Conservation (phyloP, 768 basidiomycete species). For the Xanthoconium purpureum region DNA sequence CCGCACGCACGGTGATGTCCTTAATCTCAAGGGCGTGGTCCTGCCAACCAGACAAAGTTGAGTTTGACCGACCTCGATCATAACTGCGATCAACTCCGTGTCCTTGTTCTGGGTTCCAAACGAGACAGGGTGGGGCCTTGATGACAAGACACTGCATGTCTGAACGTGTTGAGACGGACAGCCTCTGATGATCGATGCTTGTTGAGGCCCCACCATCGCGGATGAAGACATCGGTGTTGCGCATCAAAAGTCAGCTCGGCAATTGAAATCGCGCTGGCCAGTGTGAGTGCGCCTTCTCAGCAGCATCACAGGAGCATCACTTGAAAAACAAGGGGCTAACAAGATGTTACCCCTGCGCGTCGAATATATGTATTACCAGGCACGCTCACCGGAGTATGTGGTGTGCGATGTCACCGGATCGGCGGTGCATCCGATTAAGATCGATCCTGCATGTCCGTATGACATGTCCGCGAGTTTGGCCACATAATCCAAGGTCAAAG, state of each 20-base stretch:
- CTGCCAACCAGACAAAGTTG: neutral
- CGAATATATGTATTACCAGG: neutral
- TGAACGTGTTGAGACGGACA: neutral
- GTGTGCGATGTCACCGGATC: neutral
- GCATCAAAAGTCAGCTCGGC: neutral
- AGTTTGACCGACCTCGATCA: neutral
- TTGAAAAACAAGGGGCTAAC: neutral
- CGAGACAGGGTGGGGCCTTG: too few species aligned
- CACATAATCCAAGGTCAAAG: neutral
- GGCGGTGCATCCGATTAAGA: neutral
- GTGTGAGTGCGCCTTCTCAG: neutral
- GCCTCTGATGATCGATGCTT: conserved; percentile 9
- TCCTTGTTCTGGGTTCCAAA: neutral
- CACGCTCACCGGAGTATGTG: neutral
- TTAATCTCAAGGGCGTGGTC: neutral
- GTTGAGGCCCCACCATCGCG: neutral
- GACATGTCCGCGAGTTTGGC: neutral
- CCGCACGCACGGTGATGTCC: neutral
- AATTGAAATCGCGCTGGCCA: neutral
- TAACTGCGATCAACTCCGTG: neutral
- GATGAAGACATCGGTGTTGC: neutral
- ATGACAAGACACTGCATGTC: neutral
- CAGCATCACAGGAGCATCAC: neutral
- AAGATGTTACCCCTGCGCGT: too few species aligned
- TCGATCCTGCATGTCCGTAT: neutral